A percentile compares a stretch with the other conserved stretches of the same genome.
phyloP scores from a whole-genome alignment of 805 yeast species.

The Metschnikowia continentalis region DNA sequence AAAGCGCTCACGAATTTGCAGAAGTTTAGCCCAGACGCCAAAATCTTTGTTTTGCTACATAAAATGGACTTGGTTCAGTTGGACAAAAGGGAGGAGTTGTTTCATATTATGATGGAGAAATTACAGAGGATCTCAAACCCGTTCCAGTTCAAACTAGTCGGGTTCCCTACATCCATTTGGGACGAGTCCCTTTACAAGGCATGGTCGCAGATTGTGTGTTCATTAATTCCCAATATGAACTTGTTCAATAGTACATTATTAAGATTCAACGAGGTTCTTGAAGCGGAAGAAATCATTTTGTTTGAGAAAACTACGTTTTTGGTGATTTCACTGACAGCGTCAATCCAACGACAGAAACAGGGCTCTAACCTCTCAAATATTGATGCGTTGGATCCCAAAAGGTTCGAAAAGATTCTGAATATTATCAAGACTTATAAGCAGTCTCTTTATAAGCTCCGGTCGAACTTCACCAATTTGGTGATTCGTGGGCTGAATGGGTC shows the following conservation, averaged over 20 bases:
- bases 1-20: constrained; percentile 77
- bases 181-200: constrained; percentile 94
- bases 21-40: constrained; percentile 84
- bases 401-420: constrained; percentile 91
- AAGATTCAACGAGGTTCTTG: constrained; percentile 66
- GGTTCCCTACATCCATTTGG: constrained; percentile 96
- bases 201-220: constrained; percentile 94
- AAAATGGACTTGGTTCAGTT: constrained; percentile 94
- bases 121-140: constrained; percentile 72
- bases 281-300: constrained; percentile 84
- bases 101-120: constrained; percentile 78
- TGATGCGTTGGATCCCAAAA: constrained; percentile 68
- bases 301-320: constrained; percentile 93
- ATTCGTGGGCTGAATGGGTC: constrained; percentile 55
- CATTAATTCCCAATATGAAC: constrained; percentile 87
- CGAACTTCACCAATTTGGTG: constrained; percentile 75
- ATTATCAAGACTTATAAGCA: constrained; percentile 93
- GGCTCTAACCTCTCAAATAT: constrained; percentile 6
- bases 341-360: constrained; percentile 25
- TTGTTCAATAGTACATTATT: constrained; percentile 71
- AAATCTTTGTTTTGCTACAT: constrained; percentile 85
- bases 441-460: constrained; percentile 79
- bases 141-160: constrained; percentile 59
- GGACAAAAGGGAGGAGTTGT: constrained; percentile 79
- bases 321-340: constrained; percentile 62